Evolutionary conservation across 2,329 filamentous ascomycete genomes (phyloP), one percentile per base, ranked within the genome.

Genomic region (Aspergillus hortae): DNA sequence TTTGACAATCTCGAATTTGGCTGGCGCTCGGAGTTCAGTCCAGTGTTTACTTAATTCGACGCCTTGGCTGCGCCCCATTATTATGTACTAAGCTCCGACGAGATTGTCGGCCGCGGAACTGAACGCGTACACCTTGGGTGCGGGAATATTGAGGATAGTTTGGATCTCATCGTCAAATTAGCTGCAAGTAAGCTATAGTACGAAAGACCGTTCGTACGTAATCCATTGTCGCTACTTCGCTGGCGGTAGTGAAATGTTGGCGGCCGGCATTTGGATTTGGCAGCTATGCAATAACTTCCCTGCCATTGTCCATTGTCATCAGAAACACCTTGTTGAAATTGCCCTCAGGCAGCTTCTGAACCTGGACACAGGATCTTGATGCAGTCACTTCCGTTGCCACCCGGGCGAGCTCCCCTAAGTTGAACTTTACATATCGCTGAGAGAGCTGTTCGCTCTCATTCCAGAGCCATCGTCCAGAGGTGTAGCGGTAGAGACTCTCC

Each of bases 11-110:
- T 52, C 57, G 61, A 47, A 68, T 60, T 47, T 50, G 2, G 35
- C 51, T 38, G 54, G 43, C 36, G 33, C 61, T 25, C 27, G 57
- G 33, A 51, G 63, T 61, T 44, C 47, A 27, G 59, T 51, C 68
- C 69, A 74, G 14, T 68, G 36, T 3, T 54, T 32, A 53, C 60
- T 60, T 40, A 69, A 56, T 41, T 61, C 56, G 1, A 68, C 53
- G 5, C 68, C 68, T 23, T 30, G 38, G 9, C 55, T 55, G 48
- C 64, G 60, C 19, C 52, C 50, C 50, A 55, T 55, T 14, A 57
- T 27, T 4, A 55, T 53, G 32, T 57, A 57, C 40, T 57, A 50
- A 2, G 42, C 38, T 2, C 42, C 49, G 14, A 53, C 42, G 7
- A 43, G 23, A 11, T 36, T 53, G 4, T 50, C 32, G 4, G 38